Percentiles rank a stretch among this genome's conserved stretches.
Conservation (phyloP, 441 rosid species). For the Pelargonium fulgidum region DNA sequence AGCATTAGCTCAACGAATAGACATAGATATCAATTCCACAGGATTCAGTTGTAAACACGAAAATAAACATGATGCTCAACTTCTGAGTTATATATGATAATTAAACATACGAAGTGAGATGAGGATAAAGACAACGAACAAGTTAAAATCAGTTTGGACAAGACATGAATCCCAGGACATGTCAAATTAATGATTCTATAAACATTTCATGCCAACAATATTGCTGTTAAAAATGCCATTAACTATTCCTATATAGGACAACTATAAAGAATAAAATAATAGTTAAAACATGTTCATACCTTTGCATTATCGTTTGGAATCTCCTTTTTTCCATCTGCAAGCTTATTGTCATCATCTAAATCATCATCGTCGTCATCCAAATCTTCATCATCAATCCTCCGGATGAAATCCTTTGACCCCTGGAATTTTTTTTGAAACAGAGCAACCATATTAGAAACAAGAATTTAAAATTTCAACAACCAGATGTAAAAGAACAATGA, state of each 20-base stretch:
- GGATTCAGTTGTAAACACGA: too few relatives aligned
- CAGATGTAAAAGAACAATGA: slow-evolving; percentile 7
- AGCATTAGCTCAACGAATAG: slow-evolving; percentile 14
- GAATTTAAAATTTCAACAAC: neutral
- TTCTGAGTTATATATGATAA: too few relatives aligned
- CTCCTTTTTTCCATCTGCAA: slow-evolving; percentile 12
- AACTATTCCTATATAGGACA: neutral
- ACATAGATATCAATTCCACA: neutral
- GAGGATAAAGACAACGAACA: too few relatives aligned
- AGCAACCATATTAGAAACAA: slow-evolving; percentile 10
- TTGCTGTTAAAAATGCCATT: too few relatives aligned
- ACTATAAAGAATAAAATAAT: slow-evolving; percentile 4
- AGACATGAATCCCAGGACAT: too few relatives aligned
- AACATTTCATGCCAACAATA: too few relatives aligned
- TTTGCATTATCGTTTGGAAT: slow-evolving; percentile 19
- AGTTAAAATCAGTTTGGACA: too few relatives aligned
- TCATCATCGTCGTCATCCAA: slow-evolving; percentile 23
- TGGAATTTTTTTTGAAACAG: slow-evolving; percentile 22
- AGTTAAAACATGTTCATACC: slow-evolving; percentile 24
- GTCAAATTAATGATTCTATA: too few relatives aligned
- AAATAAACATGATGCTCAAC: too few relatives aligned
- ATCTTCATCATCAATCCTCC: slow-evolving; percentile 69
- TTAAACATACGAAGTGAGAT: too few relatives aligned
- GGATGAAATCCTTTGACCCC: slow-evolving; percentile 49
- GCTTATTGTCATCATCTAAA: slow-evolving; percentile 11